Base-by-base conservation (phyloP, 352 stramenopile genomes). In the Globisporangium camurandrum region DNA sequence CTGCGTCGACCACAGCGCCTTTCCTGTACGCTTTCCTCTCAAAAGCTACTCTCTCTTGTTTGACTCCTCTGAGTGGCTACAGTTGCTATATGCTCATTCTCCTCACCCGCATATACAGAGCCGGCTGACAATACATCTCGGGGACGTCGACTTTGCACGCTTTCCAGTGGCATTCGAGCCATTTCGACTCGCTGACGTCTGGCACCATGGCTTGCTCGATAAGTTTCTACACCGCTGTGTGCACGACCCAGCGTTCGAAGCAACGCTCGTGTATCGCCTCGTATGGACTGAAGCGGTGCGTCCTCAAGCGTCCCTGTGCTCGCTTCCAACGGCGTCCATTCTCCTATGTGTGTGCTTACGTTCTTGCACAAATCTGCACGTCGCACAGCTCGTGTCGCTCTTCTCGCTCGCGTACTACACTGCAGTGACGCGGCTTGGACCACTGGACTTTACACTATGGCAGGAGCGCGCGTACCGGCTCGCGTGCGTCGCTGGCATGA, bases 311-410 rank as follows among this genome's bases (percentile, higher is more conserved):
- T 46, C 4, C 11, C 26, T 34, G 5, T 11, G 16, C 19, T 3
- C 22, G 23, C 30, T 33, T 7, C 6, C 28, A 26, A 8, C 19
- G 30, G 19, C 12, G 28, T 31, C 39, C 28, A 39, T 14, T 27
- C 26, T 2, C 30, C 12, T 4, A 22, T 4, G 5, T 24, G 7
- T 9, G 14, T 19, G 11, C 4, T 46, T 23, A 19, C 41, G 33
- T 20, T 7, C 3, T 17, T n/a, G 12, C 38, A 30, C 28, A 11
- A 7, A n/a, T n/a, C n/a, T n/a, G n/a, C n/a, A n/a, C n/a, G n/a
- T n/a, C n/a, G n/a, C n/a, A n/a, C 26, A 77, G 59, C 66, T 84
- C 51, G 62, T 82, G 44, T 54, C 70, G 24, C 54, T 78, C n/a
- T 71, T 82, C 26, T 78, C 68, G 5, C 55, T 78, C 26, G 54